Evolutionary conservation across 306 rosid genomes (phyloP).

Genomic region (Alnus glutinosa): DNA sequence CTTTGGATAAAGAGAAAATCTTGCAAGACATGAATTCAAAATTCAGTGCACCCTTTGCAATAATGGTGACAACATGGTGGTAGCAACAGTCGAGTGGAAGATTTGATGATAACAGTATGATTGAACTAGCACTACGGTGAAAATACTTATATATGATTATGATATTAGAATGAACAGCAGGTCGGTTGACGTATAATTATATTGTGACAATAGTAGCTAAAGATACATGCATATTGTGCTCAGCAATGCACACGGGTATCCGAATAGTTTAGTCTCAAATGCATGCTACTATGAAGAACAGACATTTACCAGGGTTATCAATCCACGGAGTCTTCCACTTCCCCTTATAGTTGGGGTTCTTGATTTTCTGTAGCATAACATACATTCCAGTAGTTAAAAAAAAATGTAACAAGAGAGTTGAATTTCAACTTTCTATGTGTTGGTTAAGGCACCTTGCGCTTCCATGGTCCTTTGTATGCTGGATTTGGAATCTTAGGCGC

Average conservation of each 20-base stretch:
- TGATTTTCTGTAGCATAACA: slow-evolving; percentile 68
- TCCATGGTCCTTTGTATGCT: slow-evolving; percentile 96
- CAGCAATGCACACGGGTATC: not conserved
- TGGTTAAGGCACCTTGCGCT: slow-evolving; percentile 65
- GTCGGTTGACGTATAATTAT: not conserved
- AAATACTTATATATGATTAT: not conserved
- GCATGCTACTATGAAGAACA: not conserved
- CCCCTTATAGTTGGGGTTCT: slow-evolving; percentile 94
- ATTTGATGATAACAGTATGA: not conserved
- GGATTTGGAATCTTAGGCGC: slow-evolving; percentile 88
- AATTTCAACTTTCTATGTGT: slow-evolving; percentile 23
- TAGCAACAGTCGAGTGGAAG: not conserved
- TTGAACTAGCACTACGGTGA: not conserved
- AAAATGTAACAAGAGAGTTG: slow-evolving; percentile 12
- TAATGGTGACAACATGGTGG: not conserved
- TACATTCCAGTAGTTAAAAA: slow-evolving; percentile 18
- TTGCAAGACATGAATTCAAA: not conserved
- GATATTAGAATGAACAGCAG: not conserved
- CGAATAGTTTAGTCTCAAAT: slow-evolving; percentile 7
- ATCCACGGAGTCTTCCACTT: slow-evolving; percentile 94
- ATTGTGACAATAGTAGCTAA: not conserved
- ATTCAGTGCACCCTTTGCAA: not conserved
- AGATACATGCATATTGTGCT: not conserved
- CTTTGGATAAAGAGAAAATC: not conserved
- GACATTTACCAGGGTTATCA: slow-evolving; percentile 84